Evolutionary conservation across 257 asterid species (phyloP), one percentile per base, ranked within the genome.

Genomic region (Mentha longifolia): DNA sequence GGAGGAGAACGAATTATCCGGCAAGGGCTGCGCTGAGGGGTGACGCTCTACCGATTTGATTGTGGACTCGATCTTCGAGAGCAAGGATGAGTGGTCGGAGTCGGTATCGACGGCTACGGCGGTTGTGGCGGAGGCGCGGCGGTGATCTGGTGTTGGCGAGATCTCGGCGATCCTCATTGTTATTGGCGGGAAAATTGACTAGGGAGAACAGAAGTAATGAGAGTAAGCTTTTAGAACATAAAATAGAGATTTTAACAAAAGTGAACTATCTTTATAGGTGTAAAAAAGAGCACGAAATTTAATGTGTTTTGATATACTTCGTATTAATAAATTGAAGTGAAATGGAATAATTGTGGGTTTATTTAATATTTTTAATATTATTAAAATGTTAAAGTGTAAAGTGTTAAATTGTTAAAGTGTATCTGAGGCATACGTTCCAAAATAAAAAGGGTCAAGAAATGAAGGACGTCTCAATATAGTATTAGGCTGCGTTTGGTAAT

Each of bases 161-260:
- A 89, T 82, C 82, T 94, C 96, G 52, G 90, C 91, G 76, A 94
- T 91, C 79, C 77, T 81, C 99, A 94, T 94, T 59, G 30, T 19
- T 51, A 63, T 74, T 70, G 85, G 92, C 89, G 94, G 92, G 88
- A 85, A 85, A 69, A 35, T 35, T 37, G 52, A 49, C 56, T 28
- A 41, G 16, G 6, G 52, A 52, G 65, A n/a, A n/a, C n/a, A n/a
- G n/a, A 76, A 11, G 65, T 70, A 46, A 51, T 66, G 55, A 15
- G 28, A 7, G 39, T 12, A 13, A 14, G 25, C 7, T 31, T 59
- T 59, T 31, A 31, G 43, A n/a, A 31, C 22, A 3, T 31, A 33
- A 59, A 43, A n/a, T 37, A 61, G 33, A 17, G 10, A 39, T 16
- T 61, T 61, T 17, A 61, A 35, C 31, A 9, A 31, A 30, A 28